A percentile compares a stretch with the other conserved stretches of the same genome.
Evolutionary conservation across 164 flowering plant genomes (phyloP).

Genomic region (Chloranthus sessilifolius): DNA sequence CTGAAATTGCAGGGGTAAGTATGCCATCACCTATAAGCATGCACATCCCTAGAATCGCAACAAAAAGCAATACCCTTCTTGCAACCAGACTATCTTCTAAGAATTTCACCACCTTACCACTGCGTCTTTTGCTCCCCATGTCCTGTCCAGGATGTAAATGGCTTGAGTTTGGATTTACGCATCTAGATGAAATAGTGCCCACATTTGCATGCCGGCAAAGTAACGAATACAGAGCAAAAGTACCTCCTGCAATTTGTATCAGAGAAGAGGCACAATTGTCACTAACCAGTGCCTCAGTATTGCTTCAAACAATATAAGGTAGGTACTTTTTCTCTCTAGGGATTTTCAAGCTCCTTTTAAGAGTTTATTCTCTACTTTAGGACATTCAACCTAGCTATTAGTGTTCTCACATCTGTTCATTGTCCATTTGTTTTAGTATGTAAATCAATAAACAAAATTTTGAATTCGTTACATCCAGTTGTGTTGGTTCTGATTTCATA

Average conservation of each 20-base stretch:
- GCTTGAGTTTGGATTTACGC: conserved; percentile 19
- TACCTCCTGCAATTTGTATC: conserved; percentile 68
- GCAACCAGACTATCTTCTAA: conserved; percentile 61
- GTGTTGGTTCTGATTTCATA: too few relatives aligned
- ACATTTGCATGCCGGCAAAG: conserved; percentile 65
- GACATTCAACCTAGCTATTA: too few relatives aligned
- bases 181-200: conserved; percentile 41
- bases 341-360: too few relatives aligned
- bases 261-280: too few relatives aligned
- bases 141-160: conserved; percentile 15
- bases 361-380: too few relatives aligned
- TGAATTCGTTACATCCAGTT: too few relatives aligned
- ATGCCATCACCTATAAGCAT: conserved; percentile 93
- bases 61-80: conserved; percentile 61
- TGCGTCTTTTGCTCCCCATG: conserved; percentile 16
- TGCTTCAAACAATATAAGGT: too few relatives aligned
- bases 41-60: conserved; percentile 81
- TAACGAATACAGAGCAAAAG: conserved; percentile 76
- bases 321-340: too few relatives aligned
- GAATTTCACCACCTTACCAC: conserved; percentile 40
- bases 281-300: too few relatives aligned
- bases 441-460: too few relatives aligned
- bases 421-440: too few relatives aligned
- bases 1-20: conserved; percentile 89
- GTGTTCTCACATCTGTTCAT: too few relatives aligned